Conservation (phyloP, 2,329 filamentous ascomycete species). For the Cytospora schulzeri region DNA sequence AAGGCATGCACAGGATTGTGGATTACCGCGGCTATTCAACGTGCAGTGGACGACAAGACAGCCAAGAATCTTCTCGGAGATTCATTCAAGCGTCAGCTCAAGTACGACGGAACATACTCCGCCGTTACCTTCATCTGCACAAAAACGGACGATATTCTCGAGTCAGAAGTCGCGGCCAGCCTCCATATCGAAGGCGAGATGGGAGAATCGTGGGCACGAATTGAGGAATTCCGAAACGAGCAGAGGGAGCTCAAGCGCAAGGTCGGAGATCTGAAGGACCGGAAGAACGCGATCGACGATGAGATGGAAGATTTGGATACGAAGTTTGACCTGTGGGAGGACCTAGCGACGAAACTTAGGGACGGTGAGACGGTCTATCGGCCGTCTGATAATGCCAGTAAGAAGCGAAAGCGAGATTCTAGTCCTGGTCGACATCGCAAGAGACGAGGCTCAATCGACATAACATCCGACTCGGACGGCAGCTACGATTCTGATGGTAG, state of each 20-base stretch:
- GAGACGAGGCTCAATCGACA: not conserved
- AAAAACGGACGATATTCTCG: slow-evolving; percentile 62
- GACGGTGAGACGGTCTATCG: slow-evolving; percentile 3
- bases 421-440: not conserved
- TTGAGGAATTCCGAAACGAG: slow-evolving; percentile 16
- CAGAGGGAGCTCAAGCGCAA: slow-evolving; percentile 32
- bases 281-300: not conserved
- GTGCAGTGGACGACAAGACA: slow-evolving; percentile 62
- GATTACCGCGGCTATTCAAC: slow-evolving; percentile 64
- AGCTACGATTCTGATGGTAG: not conserved
- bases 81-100: slow-evolving; percentile 59
- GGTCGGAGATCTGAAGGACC: slow-evolving; percentile 21
- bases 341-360: not conserved
- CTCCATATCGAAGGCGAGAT: slow-evolving; percentile 31
- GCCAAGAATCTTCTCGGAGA: slow-evolving; percentile 59
- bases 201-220: not conserved
- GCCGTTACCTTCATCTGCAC: slow-evolving; percentile 63
- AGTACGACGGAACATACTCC: slow-evolving; percentile 58
- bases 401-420: slow-evolving; percentile 17
- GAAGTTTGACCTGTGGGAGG: not conserved
- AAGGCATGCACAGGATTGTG: slow-evolving; percentile 62
- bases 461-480: not conserved
- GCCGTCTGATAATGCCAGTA: not conserved
- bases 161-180: slow-evolving; percentile 39
- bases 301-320: not conserved